A percentile compares a stretch with the other conserved stretches of the same genome.
These are phyloP conservation scores for Vitis hybrid DNA, from an alignment of 177 flowering plant species.

Conservation along the genomic window DNA sequence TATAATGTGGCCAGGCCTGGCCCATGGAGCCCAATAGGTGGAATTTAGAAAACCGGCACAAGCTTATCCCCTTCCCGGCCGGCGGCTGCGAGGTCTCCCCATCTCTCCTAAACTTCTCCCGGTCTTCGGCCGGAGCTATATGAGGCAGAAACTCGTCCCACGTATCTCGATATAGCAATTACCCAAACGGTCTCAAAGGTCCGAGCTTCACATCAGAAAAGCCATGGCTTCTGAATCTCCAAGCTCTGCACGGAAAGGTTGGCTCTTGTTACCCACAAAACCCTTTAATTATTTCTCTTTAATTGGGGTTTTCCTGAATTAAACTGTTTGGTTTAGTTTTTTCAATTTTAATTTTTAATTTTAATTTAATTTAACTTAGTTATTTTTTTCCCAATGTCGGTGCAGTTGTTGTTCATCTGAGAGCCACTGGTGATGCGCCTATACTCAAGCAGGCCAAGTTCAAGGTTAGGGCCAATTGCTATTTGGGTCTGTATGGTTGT, in stretches of 20 bases:
- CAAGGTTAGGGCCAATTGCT: slow-evolving; percentile 41
- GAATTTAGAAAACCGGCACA: no score
- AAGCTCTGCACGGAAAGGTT: slow-evolving; percentile 26
- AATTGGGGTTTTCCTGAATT: background rate
- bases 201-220: no score
- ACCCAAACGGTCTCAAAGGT: no score
- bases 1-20: no score
- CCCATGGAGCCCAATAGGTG: no score
- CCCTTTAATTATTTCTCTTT: background rate
- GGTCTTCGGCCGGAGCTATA: slow-evolving; percentile 9
- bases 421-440: slow-evolving; percentile 94
- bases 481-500: no score
- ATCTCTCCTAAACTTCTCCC: slow-evolving; percentile 9
- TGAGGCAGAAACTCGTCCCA: slow-evolving; percentile 25
- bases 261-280: background rate
- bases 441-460: slow-evolving; percentile 93
- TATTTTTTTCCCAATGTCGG: slow-evolving; percentile 3
- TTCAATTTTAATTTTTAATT: background rate
- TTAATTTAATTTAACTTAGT: background rate
- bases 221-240: slow-evolving; percentile 30
- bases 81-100: background rate
- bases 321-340: background rate
- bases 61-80: no score
- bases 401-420: slow-evolving; percentile 61
- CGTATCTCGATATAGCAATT: background rate